A percentile compares a stretch with the other conserved stretches of the same genome.
These are phyloP conservation scores for Ophidiomyces ophidiicola DNA, from an alignment of 2,329 filamentous ascomycete species.

Conservation along the genomic window DNA sequence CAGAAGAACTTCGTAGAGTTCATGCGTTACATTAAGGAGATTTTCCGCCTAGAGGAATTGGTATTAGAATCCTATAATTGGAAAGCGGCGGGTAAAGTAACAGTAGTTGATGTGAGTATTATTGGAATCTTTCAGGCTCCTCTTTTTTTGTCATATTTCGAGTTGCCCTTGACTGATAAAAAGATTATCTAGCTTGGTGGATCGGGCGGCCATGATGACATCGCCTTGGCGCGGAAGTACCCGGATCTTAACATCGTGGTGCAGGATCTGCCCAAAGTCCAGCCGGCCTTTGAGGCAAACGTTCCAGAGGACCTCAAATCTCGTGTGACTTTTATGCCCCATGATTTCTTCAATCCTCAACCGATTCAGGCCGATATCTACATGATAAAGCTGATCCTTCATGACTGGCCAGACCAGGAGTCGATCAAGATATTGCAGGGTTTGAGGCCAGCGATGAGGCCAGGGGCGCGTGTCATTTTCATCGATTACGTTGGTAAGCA, in stretches of 20 bases:
- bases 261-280: constrained; percentile 15
- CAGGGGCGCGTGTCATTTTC: constrained; percentile 37
- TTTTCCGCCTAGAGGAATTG: constrained; percentile 10
- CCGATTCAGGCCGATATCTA: constrained; percentile 46
- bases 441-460: constrained; percentile 45
- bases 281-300: constrained; percentile 1
- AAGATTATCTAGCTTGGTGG: constrained; percentile 14
- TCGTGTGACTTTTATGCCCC: constrained; percentile 32
- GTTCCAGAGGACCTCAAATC: constrained; percentile 10
- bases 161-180: background rate
- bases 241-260: constrained; percentile 19
- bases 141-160: background rate
- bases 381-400: constrained; percentile 48
- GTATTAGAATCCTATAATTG: constrained; percentile 12
- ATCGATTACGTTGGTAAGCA: constrained; percentile 25
- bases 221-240: constrained; percentile 12
- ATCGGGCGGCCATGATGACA: constrained; percentile 10
- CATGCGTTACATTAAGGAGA: constrained; percentile 12
- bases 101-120: constrained; percentile 13
- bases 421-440: constrained; percentile 39
- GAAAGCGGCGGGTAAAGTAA: constrained; percentile 10
- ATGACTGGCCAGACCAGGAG: constrained; percentile 49
- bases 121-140: background rate
- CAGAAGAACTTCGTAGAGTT: constrained; percentile 10
- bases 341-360: constrained; percentile 50